These are phyloP conservation scores for Trametopsis cervina DNA, from an alignment of 768 basidiomycete species.

Conservation along the genomic window DNA sequence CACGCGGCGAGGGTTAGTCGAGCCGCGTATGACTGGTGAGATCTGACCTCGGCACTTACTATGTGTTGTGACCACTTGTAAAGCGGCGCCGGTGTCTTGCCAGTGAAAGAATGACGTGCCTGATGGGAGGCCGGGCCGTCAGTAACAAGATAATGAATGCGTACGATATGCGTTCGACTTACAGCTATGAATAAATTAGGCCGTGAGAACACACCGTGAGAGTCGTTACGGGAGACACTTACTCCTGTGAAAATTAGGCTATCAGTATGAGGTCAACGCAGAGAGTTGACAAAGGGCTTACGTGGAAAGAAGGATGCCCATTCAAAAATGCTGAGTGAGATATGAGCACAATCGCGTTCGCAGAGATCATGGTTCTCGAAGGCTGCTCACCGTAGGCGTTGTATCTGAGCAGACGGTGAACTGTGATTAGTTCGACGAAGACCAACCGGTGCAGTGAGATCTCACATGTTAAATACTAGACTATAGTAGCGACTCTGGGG, in stretches of 20 bases:
- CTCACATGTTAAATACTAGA: conserved; percentile 26
- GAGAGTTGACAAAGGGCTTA: conserved; percentile 14
- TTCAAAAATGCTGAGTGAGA: conserved; percentile 23
- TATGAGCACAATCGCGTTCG: not conserved
- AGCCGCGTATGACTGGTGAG: not conserved
- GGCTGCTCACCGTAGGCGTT: not conserved
- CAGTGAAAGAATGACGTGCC: conserved; percentile 29
- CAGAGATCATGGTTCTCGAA: too few relatives aligned
- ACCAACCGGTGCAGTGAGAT: too few relatives aligned
- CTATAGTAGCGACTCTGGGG: conserved; percentile 32
- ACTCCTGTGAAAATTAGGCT: too few relatives aligned
- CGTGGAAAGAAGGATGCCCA: conserved; percentile 21
- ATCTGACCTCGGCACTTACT: conserved; percentile 16
- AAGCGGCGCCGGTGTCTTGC: conserved; percentile 29
- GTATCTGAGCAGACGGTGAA: not conserved
- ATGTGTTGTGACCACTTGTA: conserved; percentile 31
- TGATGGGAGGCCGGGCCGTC: conserved; percentile 6
- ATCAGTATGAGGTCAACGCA: not conserved
- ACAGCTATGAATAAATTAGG: conserved; percentile 2
- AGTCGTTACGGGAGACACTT: too few relatives aligned
- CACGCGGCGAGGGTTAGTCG: not conserved
- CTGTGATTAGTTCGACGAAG: not conserved
- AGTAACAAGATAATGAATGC: not conserved
- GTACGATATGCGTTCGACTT: not conserved
- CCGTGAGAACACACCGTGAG: too few relatives aligned